Base-by-base conservation (phyloP, 441 rosid genomes). In the Erysimum pusillum region DNA sequence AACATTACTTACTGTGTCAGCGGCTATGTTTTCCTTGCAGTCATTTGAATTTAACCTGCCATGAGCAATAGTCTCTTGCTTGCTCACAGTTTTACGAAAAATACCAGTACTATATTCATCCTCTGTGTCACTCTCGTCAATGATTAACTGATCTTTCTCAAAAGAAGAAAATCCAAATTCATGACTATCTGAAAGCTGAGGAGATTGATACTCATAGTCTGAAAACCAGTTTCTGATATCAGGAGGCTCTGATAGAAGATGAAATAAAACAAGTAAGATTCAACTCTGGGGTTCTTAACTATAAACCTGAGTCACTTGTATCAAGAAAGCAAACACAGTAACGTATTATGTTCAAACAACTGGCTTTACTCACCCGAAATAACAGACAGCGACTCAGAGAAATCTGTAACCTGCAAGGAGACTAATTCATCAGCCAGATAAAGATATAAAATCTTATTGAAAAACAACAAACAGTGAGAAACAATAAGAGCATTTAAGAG, bases 131-230 rank as follows among this genome's bases (percentile, higher is more conserved):
- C 71, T 79, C 34, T 70, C 87, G 45, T 75, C 78, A 74, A 81
- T 51, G 66, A 65, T 71, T 70, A 65, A 56, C 1, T 36, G 74
- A 73, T 78, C 86, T 42, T 73, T 73, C 60, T 74, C 78, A 35
- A 57, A 13, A 53, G 73, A 52, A 72, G 77, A 69, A 35, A 63
- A 81, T 61, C 41, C 69, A 77, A 76, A 66, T 53, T 56, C 80
- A 42, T 78, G 86, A 48, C 36, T 51, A 39, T 87, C 75, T 51
- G 81, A 84, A 80, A 85, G 72, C 49, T 73, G 81, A 12, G 92
- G 90, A 61, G 95, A 86, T 65, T 90, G 82, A 62, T 86, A 86
- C 46, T 61, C 87, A 67, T 88, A 92, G 81, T 89, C 87, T 4
- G 94, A 74, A 73, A 85, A 88, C 97, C 91, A 92, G 77, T 85